Evolutionary conservation across 2,329 filamentous ascomycete species (phyloP), one percentile per base, ranked within the genome.

Genomic region (Fusarium cicatricum): DNA sequence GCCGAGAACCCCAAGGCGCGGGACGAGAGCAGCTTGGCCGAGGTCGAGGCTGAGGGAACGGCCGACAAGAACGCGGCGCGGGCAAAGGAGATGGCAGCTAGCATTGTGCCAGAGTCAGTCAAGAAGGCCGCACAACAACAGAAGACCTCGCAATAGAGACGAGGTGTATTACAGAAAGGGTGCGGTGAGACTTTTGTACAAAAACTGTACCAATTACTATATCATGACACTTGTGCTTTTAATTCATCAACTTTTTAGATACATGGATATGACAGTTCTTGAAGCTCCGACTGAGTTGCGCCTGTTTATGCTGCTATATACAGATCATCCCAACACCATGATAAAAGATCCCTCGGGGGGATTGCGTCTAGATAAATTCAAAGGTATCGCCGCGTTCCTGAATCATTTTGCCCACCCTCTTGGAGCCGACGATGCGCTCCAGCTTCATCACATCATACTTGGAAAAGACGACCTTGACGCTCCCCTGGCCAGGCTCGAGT

Each of bases 361-460:
- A 50, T 37, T 41, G 19, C 32, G 58, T 60, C 70, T 84, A 97
- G 58, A 96, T 82, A 81, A 98, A 98, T 71, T 97, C 93, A 84
- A 98, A 99, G 1, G 91, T 95, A 83, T 98, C 94, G 4, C 88
- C 88, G 70, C 85, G 87, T 67, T 96, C 92, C 58, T 82, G 84
- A 52, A 97, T 79, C 92, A 99, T 95, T 72, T 87, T 90, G 14
- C 86, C 87, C 7, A 95, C 87, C 59, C 95, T 85, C 76, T 89
- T 85, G 2, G 84, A 90, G 1, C 95, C 95, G 2, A 93, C 93
- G 33, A 98, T 80, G 52, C 95, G 84, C 80, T 99, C 95, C 67
- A 98, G 76, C 78, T 90, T 93, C 77, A 98, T 79, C 11, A 88
- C 85, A 77, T 99, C 95, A 82, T 92, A 97, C 74, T 87, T 92